A percentile compares a stretch with the other conserved stretches of the same genome.
These are phyloP conservation scores for Ceratobasidium sp. DNA, from an alignment of 1,284 basidiomycete genomes.

Conservation along the genomic window DNA sequence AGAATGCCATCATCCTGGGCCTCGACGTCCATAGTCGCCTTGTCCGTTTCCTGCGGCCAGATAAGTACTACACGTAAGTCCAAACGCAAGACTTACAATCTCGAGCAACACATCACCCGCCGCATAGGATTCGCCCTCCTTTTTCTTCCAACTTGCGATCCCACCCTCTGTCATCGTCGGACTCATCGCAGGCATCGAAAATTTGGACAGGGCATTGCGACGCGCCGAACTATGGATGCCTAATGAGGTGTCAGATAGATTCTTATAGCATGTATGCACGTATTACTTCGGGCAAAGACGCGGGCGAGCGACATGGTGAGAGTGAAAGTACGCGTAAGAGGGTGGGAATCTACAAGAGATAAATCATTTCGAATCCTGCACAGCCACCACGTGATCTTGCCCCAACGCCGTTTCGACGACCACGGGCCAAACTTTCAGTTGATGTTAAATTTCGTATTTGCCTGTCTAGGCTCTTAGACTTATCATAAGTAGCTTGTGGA, in stretches of 20 bases:
- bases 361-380: slow-evolving; percentile 5
- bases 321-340: slow-evolving; percentile 3
- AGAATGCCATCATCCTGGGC: slow-evolving; percentile 96
- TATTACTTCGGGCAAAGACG: slow-evolving; percentile 75
- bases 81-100: slow-evolving; percentile 69
- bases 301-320: slow-evolving; percentile 66
- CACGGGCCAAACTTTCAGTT: too few relatives aligned
- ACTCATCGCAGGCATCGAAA: slow-evolving; percentile 99
- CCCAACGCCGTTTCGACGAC: slow-evolving; percentile 1
- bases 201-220: slow-evolving; percentile 84
- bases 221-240: slow-evolving; percentile 86
- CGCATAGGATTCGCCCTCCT: slow-evolving; percentile 67
- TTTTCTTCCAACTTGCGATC: slow-evolving; percentile 92
- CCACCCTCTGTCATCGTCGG: slow-evolving; percentile 99
- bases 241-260: slow-evolving; percentile 55
- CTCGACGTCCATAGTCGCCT: slow-evolving; percentile 99
- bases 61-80: slow-evolving; percentile 42
- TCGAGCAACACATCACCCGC: slow-evolving; percentile 69
- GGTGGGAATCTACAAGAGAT: slow-evolving; percentile 34
- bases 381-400: slow-evolving; percentile 31
- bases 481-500: too few relatives aligned
- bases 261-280: background rate
- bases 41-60: slow-evolving; percentile 90
- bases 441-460: too few relatives aligned
- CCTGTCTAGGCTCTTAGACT: too few relatives aligned